These are phyloP conservation scores for Ramaria rubella DNA, from an alignment of 768 basidiomycete genomes.

Conservation along the genomic window DNA sequence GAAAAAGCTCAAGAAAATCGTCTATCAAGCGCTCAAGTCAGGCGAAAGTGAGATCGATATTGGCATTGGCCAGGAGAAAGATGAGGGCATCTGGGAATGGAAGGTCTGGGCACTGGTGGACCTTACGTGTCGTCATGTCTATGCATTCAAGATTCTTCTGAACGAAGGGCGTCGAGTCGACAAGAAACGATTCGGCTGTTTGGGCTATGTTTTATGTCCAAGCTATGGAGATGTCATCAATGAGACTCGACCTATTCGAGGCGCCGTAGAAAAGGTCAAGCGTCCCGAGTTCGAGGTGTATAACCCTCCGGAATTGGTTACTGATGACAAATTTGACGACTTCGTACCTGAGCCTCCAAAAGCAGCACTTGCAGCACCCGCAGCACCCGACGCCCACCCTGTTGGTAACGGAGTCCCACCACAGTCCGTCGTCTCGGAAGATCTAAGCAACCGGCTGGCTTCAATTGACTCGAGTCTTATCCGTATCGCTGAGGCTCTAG, in stretches of 20 bases:
- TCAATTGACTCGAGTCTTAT: conserved; percentile 33
- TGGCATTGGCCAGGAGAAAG: conserved; percentile 25
- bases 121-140: conserved; percentile 33
- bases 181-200: conserved; percentile 25
- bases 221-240: conserved; percentile 27
- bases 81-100: conserved; percentile 32
- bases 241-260: conserved; percentile 27
- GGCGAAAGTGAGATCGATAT: conserved; percentile 34
- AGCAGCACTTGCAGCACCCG: not conserved
- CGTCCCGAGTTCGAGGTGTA: conserved; percentile 25
- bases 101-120: conserved; percentile 34
- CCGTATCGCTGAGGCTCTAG: conserved; percentile 32
- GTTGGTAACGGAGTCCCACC: not conserved
- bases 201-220: conserved; percentile 34
- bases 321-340: conserved; percentile 32
- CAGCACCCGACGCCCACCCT: conserved; percentile 3
- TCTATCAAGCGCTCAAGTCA: conserved; percentile 32
- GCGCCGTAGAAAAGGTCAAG: conserved; percentile 29
- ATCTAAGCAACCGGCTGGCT: conserved; percentile 25
- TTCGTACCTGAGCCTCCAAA: conserved; percentile 21
- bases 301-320: conserved; percentile 14
- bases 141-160: conserved; percentile 35
- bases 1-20: conserved; percentile 27
- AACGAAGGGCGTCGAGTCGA: conserved; percentile 21
- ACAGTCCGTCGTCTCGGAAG: conserved; percentile 19